Evolutionary conservation across 148 eudicot genomes (phyloP).

Genomic region (Simmondsia chinensis): DNA sequence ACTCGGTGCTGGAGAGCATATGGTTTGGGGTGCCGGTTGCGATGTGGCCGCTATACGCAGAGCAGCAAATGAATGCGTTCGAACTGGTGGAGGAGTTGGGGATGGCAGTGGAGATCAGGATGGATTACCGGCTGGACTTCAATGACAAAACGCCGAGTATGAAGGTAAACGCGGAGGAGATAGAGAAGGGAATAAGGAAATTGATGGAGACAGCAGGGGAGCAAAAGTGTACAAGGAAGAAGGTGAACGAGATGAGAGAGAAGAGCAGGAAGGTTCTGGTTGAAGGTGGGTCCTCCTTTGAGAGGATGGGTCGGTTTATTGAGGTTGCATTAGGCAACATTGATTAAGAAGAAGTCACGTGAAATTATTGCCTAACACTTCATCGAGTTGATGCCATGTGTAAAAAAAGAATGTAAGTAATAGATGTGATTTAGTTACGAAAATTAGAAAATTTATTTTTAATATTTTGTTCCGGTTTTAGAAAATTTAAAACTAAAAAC

Average conservation of each 20-base stretch:
- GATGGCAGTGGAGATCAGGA: constrained; percentile 16
- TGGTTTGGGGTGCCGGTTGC: constrained; percentile 26
- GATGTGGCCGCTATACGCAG: constrained; percentile 21
- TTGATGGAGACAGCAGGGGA: no score
- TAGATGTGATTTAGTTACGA: no score
- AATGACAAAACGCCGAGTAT: no score
- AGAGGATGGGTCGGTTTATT: constrained; percentile 13
- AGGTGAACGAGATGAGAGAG: neutral
- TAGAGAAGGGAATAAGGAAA: constrained; percentile 13
- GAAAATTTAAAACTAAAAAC: no score
- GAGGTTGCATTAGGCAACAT: constrained; percentile 5
- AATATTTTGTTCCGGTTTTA: no score
- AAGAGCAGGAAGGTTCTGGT: constrained; percentile 19
- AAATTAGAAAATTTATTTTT: no score
- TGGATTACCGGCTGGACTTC: constrained; percentile 11
- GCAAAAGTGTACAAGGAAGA: no score
- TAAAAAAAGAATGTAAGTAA: neutral
- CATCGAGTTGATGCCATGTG: neutral
- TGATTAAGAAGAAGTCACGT: neutral
- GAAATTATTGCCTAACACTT: neutral
- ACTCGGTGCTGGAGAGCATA: constrained; percentile 23
- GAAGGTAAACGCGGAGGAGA: constrained; percentile 15
- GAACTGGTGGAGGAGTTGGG: constrained; percentile 13
- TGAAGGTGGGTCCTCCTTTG: constrained; percentile 22
- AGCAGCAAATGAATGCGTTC: constrained; percentile 23